Conservation (phyloP, 1,284 basidiomycete genomes). For the Malassezia globosa region DNA sequence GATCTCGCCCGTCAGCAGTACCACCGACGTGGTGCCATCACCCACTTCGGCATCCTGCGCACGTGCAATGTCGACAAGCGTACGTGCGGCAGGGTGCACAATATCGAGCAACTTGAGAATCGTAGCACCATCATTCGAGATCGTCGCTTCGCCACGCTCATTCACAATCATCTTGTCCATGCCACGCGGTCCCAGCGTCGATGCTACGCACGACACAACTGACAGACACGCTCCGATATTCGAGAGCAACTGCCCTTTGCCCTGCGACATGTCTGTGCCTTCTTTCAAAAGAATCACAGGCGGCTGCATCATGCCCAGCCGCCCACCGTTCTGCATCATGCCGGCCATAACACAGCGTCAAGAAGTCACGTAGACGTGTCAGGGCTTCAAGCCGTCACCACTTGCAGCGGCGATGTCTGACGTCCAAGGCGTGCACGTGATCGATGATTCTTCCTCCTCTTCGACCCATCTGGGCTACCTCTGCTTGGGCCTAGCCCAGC, state of each 20-base stretch:
- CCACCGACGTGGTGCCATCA: constrained; percentile 93
- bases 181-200: constrained; percentile 90
- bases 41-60: constrained; percentile 98
- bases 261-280: constrained; percentile 93
- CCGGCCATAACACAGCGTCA: constrained; percentile 13
- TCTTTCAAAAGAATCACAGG: constrained; percentile 49
- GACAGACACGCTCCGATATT: constrained; percentile 60
- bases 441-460: no score
- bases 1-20: constrained; percentile 82
- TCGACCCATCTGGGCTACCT: no score
- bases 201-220: constrained; percentile 52
- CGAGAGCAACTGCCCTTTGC: constrained; percentile 80
- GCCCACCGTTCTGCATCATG: constrained; percentile 16
- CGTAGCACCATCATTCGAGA: constrained; percentile 93
- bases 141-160: constrained; percentile 77
- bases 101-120: constrained; percentile 94
- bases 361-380: no score
- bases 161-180: constrained; percentile 81
- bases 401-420: no score
- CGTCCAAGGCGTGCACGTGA: no score
- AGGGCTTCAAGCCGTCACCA: no score
- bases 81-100: constrained; percentile 90
- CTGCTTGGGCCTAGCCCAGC: no score
- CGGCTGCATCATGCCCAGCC: constrained; percentile 34
- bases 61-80: constrained; percentile 89